Evolutionary conservation across 2,329 filamentous ascomycete species (phyloP).

Genomic region (Fusarium chuoi): DNA sequence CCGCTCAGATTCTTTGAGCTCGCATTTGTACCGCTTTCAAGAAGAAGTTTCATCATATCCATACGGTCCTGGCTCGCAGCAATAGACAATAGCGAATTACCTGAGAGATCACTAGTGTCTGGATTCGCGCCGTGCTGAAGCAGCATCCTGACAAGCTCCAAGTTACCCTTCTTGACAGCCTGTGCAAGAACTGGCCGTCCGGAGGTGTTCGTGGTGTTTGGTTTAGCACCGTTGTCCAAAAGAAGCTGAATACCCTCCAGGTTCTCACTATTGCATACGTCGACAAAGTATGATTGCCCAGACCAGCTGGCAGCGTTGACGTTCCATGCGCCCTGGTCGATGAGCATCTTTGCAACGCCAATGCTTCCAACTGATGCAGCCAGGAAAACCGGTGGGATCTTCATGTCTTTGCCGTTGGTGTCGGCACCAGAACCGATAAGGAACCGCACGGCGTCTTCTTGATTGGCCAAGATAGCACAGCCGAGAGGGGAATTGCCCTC

Average conservation of each 20-base stretch:
- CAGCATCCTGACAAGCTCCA: slow-evolving; percentile 45
- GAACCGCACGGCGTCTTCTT: slow-evolving; percentile 46
- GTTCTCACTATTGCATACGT: slow-evolving; percentile 42
- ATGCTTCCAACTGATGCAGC: slow-evolving; percentile 46
- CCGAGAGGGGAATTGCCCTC: slow-evolving; percentile 49
- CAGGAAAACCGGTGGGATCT: slow-evolving; percentile 49
- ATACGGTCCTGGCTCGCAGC: slow-evolving; percentile 42
- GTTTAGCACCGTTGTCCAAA: slow-evolving; percentile 46
- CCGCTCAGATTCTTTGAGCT: slow-evolving; percentile 46
- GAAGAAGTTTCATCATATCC: slow-evolving; percentile 49
- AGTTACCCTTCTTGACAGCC: slow-evolving; percentile 42
- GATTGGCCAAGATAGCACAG: slow-evolving; percentile 48
- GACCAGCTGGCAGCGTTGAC: slow-evolving; percentile 45
- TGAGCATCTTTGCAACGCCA: slow-evolving; percentile 43
- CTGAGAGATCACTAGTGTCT: slow-evolving; percentile 44
- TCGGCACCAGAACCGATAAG: slow-evolving; percentile 49
- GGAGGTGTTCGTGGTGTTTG: slow-evolving; percentile 39
- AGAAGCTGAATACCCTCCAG: slow-evolving; percentile 45
- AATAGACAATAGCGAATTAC: slow-evolving; percentile 45
- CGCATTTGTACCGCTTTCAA: slow-evolving; percentile 49
- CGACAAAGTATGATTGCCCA: slow-evolving; percentile 47
- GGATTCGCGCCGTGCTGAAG: slow-evolving; percentile 51
- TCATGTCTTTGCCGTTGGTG: slow-evolving; percentile 33
- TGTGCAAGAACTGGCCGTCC: slow-evolving; percentile 45
- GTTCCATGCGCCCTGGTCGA: slow-evolving; percentile 44